Conservation (phyloP, 129 eudicot genomes). For the Centaurea solstitialis region DNA sequence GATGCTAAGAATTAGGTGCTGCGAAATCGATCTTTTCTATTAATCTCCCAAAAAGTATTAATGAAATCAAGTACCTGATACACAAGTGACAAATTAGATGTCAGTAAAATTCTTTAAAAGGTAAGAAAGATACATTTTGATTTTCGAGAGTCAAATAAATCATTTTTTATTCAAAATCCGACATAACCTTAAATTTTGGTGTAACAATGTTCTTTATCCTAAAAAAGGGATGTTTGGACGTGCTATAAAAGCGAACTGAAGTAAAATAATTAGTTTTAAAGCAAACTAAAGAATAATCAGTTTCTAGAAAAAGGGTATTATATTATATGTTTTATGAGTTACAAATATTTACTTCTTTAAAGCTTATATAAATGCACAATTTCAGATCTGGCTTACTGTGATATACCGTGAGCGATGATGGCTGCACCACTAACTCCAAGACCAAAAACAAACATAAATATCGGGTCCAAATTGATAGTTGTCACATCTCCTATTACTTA, state of each 20-base stretch:
- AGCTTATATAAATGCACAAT: not conserved
- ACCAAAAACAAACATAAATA: constrained; percentile 54
- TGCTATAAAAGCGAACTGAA: too few species aligned
- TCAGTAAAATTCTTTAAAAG: not conserved
- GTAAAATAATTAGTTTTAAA: too few species aligned
- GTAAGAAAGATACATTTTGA: not conserved
- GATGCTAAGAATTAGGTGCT: constrained; percentile 50
- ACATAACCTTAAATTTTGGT: too few species aligned
- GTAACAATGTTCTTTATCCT: too few species aligned
- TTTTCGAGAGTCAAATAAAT: too few species aligned
- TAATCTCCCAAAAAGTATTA: constrained; percentile 51
- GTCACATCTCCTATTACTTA: constrained; percentile 76
- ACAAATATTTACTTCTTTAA: too few species aligned
- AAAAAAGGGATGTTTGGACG: too few species aligned
- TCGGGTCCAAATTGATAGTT: constrained; percentile 71
- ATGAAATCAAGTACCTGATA: constrained; percentile 52
- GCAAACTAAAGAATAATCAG: too few species aligned
- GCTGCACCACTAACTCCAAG: constrained; percentile 73
- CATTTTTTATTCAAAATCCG: too few species aligned
- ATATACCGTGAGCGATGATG: constrained; percentile 62
- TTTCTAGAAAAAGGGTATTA: too few species aligned
- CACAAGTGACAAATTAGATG: constrained; percentile 10
- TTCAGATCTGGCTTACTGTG: constrained; percentile 49
- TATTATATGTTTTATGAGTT: too few species aligned
- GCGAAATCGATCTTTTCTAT: constrained; percentile 42